Percentiles rank a stretch among this genome's conserved stretches.
Conservation (phyloP, 2,329 filamentous ascomycete species). For the Coniochaeta hoffmannii region DNA sequence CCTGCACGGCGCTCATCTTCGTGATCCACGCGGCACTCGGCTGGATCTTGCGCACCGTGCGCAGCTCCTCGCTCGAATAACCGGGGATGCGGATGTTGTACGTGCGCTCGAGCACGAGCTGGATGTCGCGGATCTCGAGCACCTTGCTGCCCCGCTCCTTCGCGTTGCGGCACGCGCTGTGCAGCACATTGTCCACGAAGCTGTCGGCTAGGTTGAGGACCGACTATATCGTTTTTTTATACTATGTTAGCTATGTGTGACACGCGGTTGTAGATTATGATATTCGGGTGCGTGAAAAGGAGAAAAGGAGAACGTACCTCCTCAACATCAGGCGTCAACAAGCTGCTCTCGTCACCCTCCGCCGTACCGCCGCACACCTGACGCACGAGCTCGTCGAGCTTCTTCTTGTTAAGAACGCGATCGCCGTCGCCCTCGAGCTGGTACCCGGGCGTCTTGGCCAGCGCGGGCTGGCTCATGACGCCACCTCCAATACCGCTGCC, state of each 20-base stretch:
- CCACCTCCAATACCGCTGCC: slow-evolving; percentile 72
- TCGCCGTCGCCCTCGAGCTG: slow-evolving; percentile 89
- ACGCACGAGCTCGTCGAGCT: slow-evolving; percentile 87
- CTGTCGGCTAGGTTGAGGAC: slow-evolving; percentile 86
- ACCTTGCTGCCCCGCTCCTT: slow-evolving; percentile 88
- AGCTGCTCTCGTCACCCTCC: slow-evolving; percentile 66
- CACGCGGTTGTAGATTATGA: no score
- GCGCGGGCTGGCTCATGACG: slow-evolving; percentile 79
- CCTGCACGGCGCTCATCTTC: slow-evolving; percentile 96
- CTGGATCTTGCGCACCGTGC: slow-evolving; percentile 88
- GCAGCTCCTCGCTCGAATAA: slow-evolving; percentile 87
- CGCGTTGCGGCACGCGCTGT: slow-evolving; percentile 79
- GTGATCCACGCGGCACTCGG: slow-evolving; percentile 84
- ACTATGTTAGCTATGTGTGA: slow-evolving; percentile 14
- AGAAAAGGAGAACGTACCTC: slow-evolving; percentile 55
- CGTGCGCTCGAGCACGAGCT: slow-evolving; percentile 73
- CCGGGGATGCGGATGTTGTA: slow-evolving; percentile 92
- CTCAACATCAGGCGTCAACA: slow-evolving; percentile 86
- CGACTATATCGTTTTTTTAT: slow-evolving; percentile 52
- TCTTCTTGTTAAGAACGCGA: slow-evolving; percentile 93
- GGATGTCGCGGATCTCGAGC: slow-evolving; percentile 81
- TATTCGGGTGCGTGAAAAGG: background rate
- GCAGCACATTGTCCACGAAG: slow-evolving; percentile 87
- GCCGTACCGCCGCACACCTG: slow-evolving; percentile 81
- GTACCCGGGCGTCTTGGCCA: slow-evolving; percentile 74